Evolutionary conservation across 1,284 basidiomycete genomes (phyloP).

Genomic region (Tilletia horrida): DNA sequence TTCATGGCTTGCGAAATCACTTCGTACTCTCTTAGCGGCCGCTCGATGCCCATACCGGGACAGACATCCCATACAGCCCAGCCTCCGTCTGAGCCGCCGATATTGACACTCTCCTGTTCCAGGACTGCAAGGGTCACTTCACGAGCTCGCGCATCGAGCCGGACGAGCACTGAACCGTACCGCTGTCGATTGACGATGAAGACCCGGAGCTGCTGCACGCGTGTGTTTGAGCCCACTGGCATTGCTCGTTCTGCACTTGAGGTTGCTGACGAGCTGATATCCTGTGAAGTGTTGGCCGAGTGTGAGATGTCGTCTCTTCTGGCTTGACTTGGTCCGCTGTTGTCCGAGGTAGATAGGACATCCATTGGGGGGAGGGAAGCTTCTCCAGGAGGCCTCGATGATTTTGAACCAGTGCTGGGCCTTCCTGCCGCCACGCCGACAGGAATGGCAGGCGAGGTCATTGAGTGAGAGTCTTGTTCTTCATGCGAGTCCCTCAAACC

Average conservation of each 20-base stretch:
- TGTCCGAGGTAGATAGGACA: neutral
- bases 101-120: conserved; percentile 34
- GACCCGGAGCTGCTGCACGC: conserved; percentile 31
- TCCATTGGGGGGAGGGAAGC: no score
- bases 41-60: conserved; percentile 42
- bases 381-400: no score
- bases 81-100: conserved; percentile 37
- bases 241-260: neutral
- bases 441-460: no score
- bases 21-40: conserved; percentile 53
- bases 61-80: conserved; percentile 51
- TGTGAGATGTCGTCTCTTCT: neutral
- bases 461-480: no score
- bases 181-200: conserved; percentile 42
- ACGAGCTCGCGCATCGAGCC: conserved; percentile 35
- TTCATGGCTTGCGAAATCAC: conserved; percentile 41
- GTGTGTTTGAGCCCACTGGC: neutral
- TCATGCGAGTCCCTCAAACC: no score
- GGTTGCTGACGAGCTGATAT: neutral
- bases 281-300: neutral
- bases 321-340: conserved; percentile 9
- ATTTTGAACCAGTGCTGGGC: no score
- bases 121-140: conserved; percentile 39
- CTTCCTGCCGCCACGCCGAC: no score
- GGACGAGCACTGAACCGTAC: conserved; percentile 35